These are phyloP conservation scores for Scheffersomyces stambukii DNA, from an alignment of 1,139 yeast genomes.

Conservation along the genomic window DNA sequence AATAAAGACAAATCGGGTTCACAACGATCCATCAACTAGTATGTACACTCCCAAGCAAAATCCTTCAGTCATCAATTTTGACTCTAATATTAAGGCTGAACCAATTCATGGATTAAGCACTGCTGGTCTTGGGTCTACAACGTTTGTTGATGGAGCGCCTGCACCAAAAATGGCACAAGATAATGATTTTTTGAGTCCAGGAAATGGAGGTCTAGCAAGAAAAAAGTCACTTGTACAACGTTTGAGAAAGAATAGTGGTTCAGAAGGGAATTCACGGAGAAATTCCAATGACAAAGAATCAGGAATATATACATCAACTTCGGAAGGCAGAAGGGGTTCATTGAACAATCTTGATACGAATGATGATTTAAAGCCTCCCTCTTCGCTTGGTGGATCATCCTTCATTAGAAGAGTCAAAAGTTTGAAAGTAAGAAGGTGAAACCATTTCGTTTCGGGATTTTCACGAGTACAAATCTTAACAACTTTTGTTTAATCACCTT, in stretches of 20 bases:
- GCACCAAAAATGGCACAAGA: slow-evolving; percentile 51
- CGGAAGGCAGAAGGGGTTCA: slow-evolving; percentile 19
- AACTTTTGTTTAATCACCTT: too few relatives aligned
- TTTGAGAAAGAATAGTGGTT: slow-evolving; percentile 44
- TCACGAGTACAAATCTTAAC: too few relatives aligned
- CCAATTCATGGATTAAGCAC: slow-evolving; percentile 85
- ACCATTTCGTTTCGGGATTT: too few relatives aligned
- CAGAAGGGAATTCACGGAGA: slow-evolving; percentile 31
- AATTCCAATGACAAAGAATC: slow-evolving; percentile 36
- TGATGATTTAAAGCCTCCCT: slow-evolving; percentile 20
- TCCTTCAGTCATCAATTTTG: slow-evolving; percentile 61
- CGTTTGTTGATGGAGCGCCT: slow-evolving; percentile 95
- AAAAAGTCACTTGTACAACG: slow-evolving; percentile 76
- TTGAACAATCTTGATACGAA: slow-evolving; percentile 13
- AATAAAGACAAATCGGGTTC: slow-evolving; percentile 10
- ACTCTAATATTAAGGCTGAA: slow-evolving; percentile 61
- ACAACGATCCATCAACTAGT: slow-evolving; percentile 17
- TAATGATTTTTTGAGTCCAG: slow-evolving; percentile 19
- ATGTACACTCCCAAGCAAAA: slow-evolving; percentile 40
- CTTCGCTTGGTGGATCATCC: too few relatives aligned
- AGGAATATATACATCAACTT: slow-evolving; percentile 7
- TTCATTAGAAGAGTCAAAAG: slow-evolving; percentile 83
- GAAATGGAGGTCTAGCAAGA: slow-evolving; percentile 48
- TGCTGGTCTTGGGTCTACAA: slow-evolving; percentile 84
- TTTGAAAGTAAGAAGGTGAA: slow-evolving; percentile 60